Evolutionary conservation across 2,329 filamentous ascomycete species (phyloP).

Genomic region (Fusarium sp.): DNA sequence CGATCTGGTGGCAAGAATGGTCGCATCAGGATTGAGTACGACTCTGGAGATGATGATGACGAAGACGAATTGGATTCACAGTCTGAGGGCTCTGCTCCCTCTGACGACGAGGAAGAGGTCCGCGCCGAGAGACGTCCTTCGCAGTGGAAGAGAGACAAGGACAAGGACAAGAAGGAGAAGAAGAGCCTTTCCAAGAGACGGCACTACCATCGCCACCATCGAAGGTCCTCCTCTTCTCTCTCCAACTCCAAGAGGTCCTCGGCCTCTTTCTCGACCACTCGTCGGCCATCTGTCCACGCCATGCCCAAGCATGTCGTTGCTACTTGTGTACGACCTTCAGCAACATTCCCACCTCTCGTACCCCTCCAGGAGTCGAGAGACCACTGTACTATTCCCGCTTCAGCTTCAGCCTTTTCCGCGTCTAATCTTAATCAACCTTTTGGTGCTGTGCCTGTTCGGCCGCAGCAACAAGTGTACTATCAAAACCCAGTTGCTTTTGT

Average conservation of each 20-base stretch:
- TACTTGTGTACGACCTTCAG: constrained; percentile 39
- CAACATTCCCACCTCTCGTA: constrained; percentile 29
- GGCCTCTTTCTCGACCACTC: constrained; percentile 21
- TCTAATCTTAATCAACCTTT: constrained; percentile 26
- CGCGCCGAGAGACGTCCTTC: neutral
- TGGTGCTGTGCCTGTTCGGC: constrained; percentile 20
- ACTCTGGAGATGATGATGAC: constrained; percentile 6
- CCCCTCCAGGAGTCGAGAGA: constrained; percentile 31
- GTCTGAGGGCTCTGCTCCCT: constrained; percentile 10
- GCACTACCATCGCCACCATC: neutral
- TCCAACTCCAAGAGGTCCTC: constrained; percentile 14
- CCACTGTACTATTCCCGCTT: constrained; percentile 27
- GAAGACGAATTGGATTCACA: constrained; percentile 14
- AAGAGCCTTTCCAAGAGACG: constrained; percentile 8
- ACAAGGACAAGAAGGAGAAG: constrained; percentile 2
- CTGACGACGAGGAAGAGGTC: constrained; percentile 10
- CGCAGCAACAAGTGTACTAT: constrained; percentile 40
- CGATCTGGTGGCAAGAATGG: constrained; percentile 9
- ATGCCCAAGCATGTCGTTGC: constrained; percentile 8
- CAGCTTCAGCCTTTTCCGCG: constrained; percentile 24
- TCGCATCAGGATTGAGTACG: constrained; percentile 15
- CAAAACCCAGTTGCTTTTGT: constrained; percentile 36
- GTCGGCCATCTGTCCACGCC: constrained; percentile 9
- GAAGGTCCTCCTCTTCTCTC: constrained; percentile 10
- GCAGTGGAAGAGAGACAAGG: neutral